Evolutionary conservation across 2,329 filamentous ascomycete genomes (phyloP), one percentile per base, ranked within the genome.

Genomic region (Diaporthe citriasiana): DNA sequence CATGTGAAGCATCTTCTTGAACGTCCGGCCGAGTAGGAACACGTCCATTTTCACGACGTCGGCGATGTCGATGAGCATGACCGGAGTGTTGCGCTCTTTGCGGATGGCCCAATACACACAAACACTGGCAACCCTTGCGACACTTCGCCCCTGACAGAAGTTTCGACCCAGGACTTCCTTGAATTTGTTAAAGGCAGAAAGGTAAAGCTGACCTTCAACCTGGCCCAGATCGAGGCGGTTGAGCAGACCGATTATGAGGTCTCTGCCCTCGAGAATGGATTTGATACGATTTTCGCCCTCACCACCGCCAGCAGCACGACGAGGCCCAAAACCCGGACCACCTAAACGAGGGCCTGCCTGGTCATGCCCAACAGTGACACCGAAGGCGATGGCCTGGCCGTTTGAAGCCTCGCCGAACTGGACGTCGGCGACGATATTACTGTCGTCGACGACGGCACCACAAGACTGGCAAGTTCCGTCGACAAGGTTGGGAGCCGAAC

Each of bases 41-140:
- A 99, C 96, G 78, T 98, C 98, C 81, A 97, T 91, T 85, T 90
- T 89, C 72, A 88, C 85, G 75, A 96, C 88, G 81, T 99, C 97
- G 17, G 97, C 94, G 80, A 99, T 91, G 81, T 99, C 97, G 82
- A 99, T 98, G 56, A 99, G 89, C 93, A 99, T 95, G 77, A 97
- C 89, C 55, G 93, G 93, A 81, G 97, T 97, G 33, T 92, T 92
- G 56, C 91, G 90, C 76, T 94, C 91, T 71, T 93, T 91, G 75
- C 97, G 92, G 80, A 95, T 97, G 19, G 95, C 95, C 72, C 94
- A 93, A 78, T 98, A 99, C 40, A 99, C 88, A 80, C 94, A 96
- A 38, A 97, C 94, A n/a, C 95, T 95, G 38, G 94, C 93, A 13
- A 98, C 95, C 70, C 93, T 94, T 76, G 93, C 91, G 65, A 95